Evolutionary conservation across 345 rosid species (phyloP).

Genomic region (Eutrema heterophyllum): DNA sequence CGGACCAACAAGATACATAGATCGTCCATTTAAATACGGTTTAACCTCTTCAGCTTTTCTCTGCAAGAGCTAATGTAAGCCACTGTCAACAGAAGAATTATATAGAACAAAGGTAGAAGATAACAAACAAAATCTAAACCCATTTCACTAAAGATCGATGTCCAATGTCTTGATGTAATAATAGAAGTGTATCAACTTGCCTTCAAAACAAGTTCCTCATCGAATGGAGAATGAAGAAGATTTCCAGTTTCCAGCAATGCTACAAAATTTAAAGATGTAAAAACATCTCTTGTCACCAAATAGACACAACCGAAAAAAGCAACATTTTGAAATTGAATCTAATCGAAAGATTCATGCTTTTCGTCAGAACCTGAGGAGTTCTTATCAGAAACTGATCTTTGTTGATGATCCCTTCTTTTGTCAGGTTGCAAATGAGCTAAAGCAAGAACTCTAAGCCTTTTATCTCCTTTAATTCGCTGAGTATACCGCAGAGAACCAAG

Average conservation of each 20-base stretch:
- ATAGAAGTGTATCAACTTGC: conserved; percentile 27
- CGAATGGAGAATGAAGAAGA: conserved; percentile 33
- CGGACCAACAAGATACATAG: conserved; percentile 93
- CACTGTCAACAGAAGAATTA: conserved; percentile 26
- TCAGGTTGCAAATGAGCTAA: conserved; percentile 28
- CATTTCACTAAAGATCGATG: not conserved
- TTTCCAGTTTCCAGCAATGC: conserved; percentile 61
- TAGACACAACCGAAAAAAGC: not conserved
- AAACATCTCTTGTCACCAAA: conserved; percentile 8
- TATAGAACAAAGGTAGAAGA: not conserved
- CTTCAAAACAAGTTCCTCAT: conserved; percentile 60
- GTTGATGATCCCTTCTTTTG: conserved; percentile 12
- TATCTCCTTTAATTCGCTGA: conserved; percentile 29
- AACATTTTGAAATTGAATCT: not conserved
- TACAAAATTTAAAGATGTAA: conserved; percentile 27
- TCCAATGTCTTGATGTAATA: not conserved
- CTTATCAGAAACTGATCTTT: conserved; percentile 37
- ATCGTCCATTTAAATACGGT: conserved; percentile 68
- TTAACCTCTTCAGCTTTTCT: conserved; percentile 63
- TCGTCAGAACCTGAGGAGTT: conserved; percentile 49
- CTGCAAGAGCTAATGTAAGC: conserved; percentile 45
- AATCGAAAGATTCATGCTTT: conserved; percentile 8
- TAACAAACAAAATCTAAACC: not conserved
- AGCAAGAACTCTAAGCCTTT: conserved; percentile 35
- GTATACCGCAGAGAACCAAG: conserved; percentile 33